Percentiles rank a stretch among this genome's conserved stretches.
phyloP scores from a whole-genome alignment of 202 grass and related monocot species.

The Cymbopogon flexuosus region DNA sequence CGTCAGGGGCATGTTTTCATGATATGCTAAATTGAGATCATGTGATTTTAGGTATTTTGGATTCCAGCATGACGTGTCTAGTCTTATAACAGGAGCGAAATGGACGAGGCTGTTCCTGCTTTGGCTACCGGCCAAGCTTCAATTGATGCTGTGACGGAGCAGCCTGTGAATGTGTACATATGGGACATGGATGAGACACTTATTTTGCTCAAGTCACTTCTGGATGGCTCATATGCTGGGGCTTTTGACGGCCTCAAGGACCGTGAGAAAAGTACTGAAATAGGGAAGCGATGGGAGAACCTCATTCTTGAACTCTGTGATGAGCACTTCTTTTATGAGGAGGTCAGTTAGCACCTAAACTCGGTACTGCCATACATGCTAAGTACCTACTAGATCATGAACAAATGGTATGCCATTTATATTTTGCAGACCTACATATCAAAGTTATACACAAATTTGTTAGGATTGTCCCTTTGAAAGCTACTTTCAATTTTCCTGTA shows the following conservation, averaged over 20 bases:
- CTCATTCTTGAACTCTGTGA: conserved; percentile 87
- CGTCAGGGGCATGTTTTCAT: background rate
- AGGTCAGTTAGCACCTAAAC: conserved; percentile 51
- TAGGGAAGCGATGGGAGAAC: conserved; percentile 98
- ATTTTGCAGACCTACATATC: background rate
- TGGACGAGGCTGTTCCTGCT: conserved; percentile 28
- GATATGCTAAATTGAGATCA: background rate
- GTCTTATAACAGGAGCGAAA: conserved; percentile 1
- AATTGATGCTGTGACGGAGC: conserved; percentile 1
- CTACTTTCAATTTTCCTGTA: background rate
- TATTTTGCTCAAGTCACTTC: conserved; percentile 84
- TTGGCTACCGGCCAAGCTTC: conserved; percentile 18
- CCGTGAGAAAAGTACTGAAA: conserved; percentile 51
- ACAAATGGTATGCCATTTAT: background rate
- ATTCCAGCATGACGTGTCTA: background rate
- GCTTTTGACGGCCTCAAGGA: conserved; percentile 78
- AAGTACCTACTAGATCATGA: background rate
- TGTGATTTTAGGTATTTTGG: background rate
- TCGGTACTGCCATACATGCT: background rate
- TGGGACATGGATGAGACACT: conserved; percentile 99
- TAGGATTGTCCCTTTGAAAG: background rate
- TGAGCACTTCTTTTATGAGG: conserved; percentile 84
- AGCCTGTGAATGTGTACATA: conserved; percentile 55
- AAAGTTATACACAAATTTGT: background rate
- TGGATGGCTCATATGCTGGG: conserved; percentile 77